These are phyloP conservation scores for Trametes sp. DNA, from an alignment of 1,284 basidiomycete genomes.

Conservation along the genomic window DNA sequence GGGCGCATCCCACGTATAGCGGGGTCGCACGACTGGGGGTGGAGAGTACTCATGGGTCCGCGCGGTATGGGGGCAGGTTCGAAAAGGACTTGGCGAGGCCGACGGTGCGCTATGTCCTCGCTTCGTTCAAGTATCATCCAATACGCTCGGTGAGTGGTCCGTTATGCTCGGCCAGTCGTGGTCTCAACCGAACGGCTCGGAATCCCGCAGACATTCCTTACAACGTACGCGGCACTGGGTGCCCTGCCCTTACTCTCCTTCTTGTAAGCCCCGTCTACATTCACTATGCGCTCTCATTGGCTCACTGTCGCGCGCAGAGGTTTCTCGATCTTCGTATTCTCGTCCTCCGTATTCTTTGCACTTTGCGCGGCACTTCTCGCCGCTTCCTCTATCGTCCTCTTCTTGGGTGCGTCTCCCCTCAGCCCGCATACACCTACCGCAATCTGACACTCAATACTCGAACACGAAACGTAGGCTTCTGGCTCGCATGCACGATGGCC, in stretches of 20 bases:
- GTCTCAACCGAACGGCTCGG: neutral
- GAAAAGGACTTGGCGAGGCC: slow-evolving; percentile 24
- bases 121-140: slow-evolving; percentile 19
- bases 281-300: no score
- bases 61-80: slow-evolving; percentile 8
- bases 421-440: neutral
- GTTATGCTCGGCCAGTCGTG: no score
- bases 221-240: slow-evolving; percentile 23
- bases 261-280: slow-evolving; percentile 12
- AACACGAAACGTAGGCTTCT: slow-evolving; percentile 46
- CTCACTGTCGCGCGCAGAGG: slow-evolving; percentile 10
- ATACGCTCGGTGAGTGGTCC: slow-evolving; percentile 22
- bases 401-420: slow-evolving; percentile 21
- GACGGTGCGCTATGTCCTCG: slow-evolving; percentile 16
- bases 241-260: slow-evolving; percentile 27
- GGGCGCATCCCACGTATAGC: no score
- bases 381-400: slow-evolving; percentile 14
- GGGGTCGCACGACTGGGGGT: no score
- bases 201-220: slow-evolving; percentile 19
- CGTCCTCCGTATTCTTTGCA: slow-evolving; percentile 23
- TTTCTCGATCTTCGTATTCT: slow-evolving; percentile 25
- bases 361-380: slow-evolving; percentile 19
- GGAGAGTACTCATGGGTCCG: no score
- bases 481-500: slow-evolving; percentile 77
- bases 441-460: neutral